These are phyloP conservation scores for Aspergillus biplanus DNA, from an alignment of 495 filamentous ascomycete genomes.

Conservation along the genomic window DNA sequence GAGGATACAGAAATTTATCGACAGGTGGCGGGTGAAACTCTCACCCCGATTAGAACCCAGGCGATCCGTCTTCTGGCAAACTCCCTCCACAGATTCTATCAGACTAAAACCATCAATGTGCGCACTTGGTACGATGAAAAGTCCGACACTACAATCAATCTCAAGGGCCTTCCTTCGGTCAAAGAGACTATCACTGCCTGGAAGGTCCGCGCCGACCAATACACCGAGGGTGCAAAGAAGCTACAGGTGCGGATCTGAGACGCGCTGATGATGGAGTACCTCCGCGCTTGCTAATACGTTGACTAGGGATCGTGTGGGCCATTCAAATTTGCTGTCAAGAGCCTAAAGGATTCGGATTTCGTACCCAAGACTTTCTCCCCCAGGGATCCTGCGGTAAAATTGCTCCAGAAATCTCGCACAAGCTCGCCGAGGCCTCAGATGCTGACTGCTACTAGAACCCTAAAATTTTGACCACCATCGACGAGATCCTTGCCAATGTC, in stretches of 20 bases:
- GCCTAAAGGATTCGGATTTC: conserved; percentile 68
- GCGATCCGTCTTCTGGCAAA: conserved; percentile 76
- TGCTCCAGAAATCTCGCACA: background rate
- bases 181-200: conserved; percentile 67
- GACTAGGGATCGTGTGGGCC: conserved; percentile 35
- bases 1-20: conserved; percentile 80
- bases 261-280: conserved; percentile 11
- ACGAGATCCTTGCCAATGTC: conserved; percentile 77
- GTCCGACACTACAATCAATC: conserved; percentile 64
- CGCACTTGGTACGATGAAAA: conserved; percentile 84
- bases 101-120: conserved; percentile 72
- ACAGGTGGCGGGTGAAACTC: conserved; percentile 69
- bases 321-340: conserved; percentile 51
- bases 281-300: no score
- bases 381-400: conserved; percentile 42
- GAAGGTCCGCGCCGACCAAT: conserved; percentile 64
- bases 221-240: conserved; percentile 48
- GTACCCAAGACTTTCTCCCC: conserved; percentile 62
- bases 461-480: conserved; percentile 47
- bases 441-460: conserved; percentile 27
- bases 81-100: conserved; percentile 78
- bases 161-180: conserved; percentile 64
- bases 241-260: conserved; percentile 29
- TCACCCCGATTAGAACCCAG: conserved; percentile 72
- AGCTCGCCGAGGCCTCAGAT: background rate